Evolutionary conservation across 176 grass and related monocot species (phyloP).

Genomic region (Oryza glaberrima): DNA sequence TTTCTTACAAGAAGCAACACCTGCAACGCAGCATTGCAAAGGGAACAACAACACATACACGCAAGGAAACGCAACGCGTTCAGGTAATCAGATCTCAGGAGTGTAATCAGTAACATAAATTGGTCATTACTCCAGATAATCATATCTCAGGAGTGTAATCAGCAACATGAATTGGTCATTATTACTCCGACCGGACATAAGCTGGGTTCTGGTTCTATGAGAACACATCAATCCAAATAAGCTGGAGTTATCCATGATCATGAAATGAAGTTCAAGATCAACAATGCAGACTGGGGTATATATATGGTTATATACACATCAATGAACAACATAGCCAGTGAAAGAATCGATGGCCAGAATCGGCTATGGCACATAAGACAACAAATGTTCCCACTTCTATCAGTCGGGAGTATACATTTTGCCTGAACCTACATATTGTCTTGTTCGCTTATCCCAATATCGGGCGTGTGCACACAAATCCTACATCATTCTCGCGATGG

Average conservation of each 20-base stretch:
- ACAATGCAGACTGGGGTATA: neutral
- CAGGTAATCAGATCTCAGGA: neutral
- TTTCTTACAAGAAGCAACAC: neutral
- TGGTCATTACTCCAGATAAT: neutral
- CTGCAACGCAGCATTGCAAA: neutral
- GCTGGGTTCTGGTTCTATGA: neutral
- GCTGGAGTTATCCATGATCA: neutral
- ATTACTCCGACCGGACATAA: neutral
- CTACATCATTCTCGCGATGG: constrained; percentile 1
- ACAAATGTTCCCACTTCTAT: neutral
- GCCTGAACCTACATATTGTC: constrained; percentile 34
- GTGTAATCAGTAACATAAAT: neutral
- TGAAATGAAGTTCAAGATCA: neutral
- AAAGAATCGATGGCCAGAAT: neutral
- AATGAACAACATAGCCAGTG: neutral
- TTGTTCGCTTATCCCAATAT: constrained; percentile 10
- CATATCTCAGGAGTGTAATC: neutral
- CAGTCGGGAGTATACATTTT: neutral
- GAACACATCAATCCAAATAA: neutral
- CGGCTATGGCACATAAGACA: neutral
- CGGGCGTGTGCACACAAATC: constrained; percentile 11
- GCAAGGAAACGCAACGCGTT: neutral
- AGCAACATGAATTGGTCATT: neutral
- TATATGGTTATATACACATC: constrained; percentile 23
- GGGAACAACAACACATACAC: neutral